A percentile compares a stretch with the other conserved stretches of the same genome.
phyloP scores from a whole-genome alignment of 116 monocot species.

The Zostera marina region DNA sequence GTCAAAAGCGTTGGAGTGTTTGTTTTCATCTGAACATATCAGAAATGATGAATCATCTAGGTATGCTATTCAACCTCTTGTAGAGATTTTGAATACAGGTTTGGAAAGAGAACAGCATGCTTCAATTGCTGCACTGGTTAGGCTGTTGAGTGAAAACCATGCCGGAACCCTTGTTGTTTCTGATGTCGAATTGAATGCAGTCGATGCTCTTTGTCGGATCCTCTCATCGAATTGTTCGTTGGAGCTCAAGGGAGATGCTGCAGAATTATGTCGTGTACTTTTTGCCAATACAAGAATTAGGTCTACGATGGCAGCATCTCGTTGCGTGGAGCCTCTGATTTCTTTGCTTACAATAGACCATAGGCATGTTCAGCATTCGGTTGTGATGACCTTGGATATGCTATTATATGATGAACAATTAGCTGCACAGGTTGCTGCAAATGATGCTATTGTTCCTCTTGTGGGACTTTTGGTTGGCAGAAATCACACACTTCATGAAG shows the following conservation, averaged over 20 bases:
- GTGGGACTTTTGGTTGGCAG: constrained; percentile 61
- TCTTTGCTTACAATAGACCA: constrained; percentile 43
- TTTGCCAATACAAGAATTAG: constrained; percentile 86
- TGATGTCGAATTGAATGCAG: constrained; percentile 83
- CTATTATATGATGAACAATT: constrained; percentile 89
- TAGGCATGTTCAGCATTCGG: constrained; percentile 63
- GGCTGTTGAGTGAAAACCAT: constrained; percentile 61
- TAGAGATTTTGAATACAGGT: constrained; percentile 85
- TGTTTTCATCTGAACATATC: constrained; percentile 88
- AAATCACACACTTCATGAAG: constrained; percentile 65
- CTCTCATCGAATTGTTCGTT: constrained; percentile 68
- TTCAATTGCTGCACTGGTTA: constrained; percentile 86
- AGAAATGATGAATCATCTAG: constrained; percentile 70
- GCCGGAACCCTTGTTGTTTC: constrained; percentile 63
- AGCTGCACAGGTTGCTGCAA: constrained; percentile 64
- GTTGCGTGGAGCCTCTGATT: constrained; percentile 85
- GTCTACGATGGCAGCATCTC: constrained; percentile 68
- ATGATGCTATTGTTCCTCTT: constrained; percentile 76
- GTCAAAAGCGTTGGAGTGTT: constrained; percentile 86
- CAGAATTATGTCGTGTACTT: constrained; percentile 83
- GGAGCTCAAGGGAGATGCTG: constrained; percentile 93
- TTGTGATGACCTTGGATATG: constrained; percentile 72
- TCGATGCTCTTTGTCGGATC: constrained; percentile 90
- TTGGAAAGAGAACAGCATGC: constrained; percentile 91
- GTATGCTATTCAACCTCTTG: constrained; percentile 84